Evolutionary conservation across 805 yeast species (phyloP), one percentile per base, ranked within the genome.

Genomic region (Tetrapisispora iriomotensis): DNA sequence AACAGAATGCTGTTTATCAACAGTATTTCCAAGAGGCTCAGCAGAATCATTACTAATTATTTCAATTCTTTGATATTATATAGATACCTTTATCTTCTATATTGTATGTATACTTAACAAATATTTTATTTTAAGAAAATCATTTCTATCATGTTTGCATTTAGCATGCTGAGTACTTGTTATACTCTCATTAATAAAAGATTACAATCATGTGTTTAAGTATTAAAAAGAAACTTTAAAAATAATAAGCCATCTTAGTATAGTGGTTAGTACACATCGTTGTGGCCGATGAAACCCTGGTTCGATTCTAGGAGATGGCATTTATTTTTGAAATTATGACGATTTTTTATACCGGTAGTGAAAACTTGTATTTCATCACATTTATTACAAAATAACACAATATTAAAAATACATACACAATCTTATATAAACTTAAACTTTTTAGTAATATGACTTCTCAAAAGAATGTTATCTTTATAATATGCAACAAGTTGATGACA

Each of bases 11-110:
- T 46, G 81, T 75, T 38, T 77, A 77, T 50, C 78, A 76, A 58
- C 81, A 75, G 48, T 78, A 77, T 59, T 75, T 78, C 53, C 69
- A 72, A 47, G 73, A 71, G 56, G 68, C 72, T 42, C 80, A 74
- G 56, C 80, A 73, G 58, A 72, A 71, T 51, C 79, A 75, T 56
- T 73, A 62, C 45, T 64, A 45, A 51, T 31, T 22, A 26, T 27
- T 25, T 23, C 15, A 22, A 22, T 22, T 6, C 19, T 10, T n/a
- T 18, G n/a, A n/a, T 14, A 8, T 32, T 14, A 15, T 32, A 17
- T 22, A 32, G 15, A 8, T 22, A 14, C 7, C 13, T n/a, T 19
- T 15, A 8, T 21, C 17, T 26, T 22, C 14, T 17, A 12, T 38
- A 37, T 39, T 39, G 41, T 31, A 39, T 36, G 26, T 36, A 40